Base-by-base conservation (phyloP, 768 basidiomycete species). In the Podaxis sp. region DNA sequence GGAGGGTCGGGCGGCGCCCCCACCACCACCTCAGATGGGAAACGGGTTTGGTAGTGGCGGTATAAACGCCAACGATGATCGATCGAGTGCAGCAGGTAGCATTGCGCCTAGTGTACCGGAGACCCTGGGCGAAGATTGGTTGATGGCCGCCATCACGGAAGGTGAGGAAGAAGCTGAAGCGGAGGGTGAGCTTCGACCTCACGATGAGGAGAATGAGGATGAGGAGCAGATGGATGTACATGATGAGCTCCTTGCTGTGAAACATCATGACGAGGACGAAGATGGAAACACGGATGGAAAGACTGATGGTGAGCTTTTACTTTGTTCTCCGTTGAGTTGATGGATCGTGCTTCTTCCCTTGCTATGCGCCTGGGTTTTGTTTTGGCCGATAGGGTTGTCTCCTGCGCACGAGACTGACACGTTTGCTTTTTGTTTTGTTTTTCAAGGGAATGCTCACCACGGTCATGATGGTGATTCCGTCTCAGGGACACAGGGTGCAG, bases 111-210 rank as follows among this genome's bases (percentile, higher is more conserved):
- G 89, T 68, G 84, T 82, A 60, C 84, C 90, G 55, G 89, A 90
- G 67, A 88, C 89, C 55, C 81, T 84, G 38, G 91, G 89, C 74
- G 92, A 93, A 73, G 92, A 93, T 75, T 93, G 92, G 92, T 80
- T 93, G 48, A 93, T 93, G 92, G 92, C 90, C 72, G 91, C 92
- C 57, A 93, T 93, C 68, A 87, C 82, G 61, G 88, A 87, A 72
- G 87, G 84, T 68, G 87, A 87, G 68, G 86, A 78, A 61, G 88
- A 85, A 63, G 82, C 72, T n/a, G 80, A 78, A 59, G 70, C 75
- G n/a, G 77, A 71, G n/a, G 70, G 68, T 62, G 75, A 77, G 64
- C 75, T 77, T 70, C 79, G 80, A 63, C 71, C 67, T 65, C 53
- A 59, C 59, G 61, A 51, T 4, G 73, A 74, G 64, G 81, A 79